Base-by-base conservation (phyloP, 2,329 filamentous ascomycete genomes). In the Fusarium setosum region DNA sequence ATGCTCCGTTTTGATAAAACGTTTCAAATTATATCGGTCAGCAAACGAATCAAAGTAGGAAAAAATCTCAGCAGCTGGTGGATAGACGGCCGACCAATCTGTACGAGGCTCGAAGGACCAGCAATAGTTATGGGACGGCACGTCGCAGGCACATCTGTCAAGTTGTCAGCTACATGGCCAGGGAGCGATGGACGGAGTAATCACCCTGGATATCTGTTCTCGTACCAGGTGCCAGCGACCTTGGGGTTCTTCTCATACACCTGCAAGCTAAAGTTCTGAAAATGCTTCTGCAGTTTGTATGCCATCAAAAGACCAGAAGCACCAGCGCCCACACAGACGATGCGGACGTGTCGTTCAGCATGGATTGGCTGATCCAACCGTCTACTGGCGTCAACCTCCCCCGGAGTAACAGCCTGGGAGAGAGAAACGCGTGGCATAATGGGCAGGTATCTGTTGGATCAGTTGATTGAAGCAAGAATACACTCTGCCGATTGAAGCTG, bases 141-240 rank as follows among this genome's bases (percentile, higher is more conserved):
- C 79, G 54, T 87, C 86, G 69, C 84, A 88, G 52, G 78, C 78
- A 65, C 85, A 87, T 11, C 61, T 56, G 2, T 18, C 6, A 12
- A 9, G 10, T 7, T 4, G n/a, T 57, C 24, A 57, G 38, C 17
- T 12, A 15, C 7, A 31, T 5, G 9, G 12, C 6, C 10, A 31
- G 10, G 10, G n/a, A 55, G 34, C 11, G 6, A 31, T 29, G 9
- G 42, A 13, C 10, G 17, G 24, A 23, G 26, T 21, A 21, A 32
- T 11, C 52, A 58, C 55, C 86, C 86, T 0, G 86, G 86, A 61
- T 89, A 89, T 18, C 81, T 77, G 68, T 87, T 88, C 70, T 88
- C 86, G 62, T 81, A 80, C 86, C 86, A 89, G 0, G 86, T 88
- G 3, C 86, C 86, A 18, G 85, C 85, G 11, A 87, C 78, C 18